These are phyloP conservation scores for Hansenula lynferdii DNA, from an alignment of 1,139 yeast species.

Conservation along the genomic window DNA sequence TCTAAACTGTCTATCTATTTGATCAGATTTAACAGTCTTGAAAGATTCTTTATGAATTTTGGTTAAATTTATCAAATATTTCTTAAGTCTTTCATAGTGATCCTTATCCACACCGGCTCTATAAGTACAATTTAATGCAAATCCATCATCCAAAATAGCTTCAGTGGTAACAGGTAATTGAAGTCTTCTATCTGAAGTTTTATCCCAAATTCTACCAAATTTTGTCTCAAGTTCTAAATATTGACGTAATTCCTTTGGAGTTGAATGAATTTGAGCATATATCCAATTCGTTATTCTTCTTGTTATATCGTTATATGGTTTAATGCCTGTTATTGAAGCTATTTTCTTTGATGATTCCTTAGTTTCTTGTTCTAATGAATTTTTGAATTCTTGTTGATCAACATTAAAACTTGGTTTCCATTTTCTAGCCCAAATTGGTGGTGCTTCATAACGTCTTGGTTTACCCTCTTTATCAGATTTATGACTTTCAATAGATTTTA, in stretches of 20 bases:
- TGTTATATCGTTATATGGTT: slow-evolving; percentile 78
- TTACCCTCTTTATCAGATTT: slow-evolving; percentile 27
- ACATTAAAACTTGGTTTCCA: slow-evolving; percentile 47
- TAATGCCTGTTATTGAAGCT: slow-evolving; percentile 22
- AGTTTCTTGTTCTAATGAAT: slow-evolving; percentile 4
- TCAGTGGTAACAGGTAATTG: slow-evolving; percentile 75
- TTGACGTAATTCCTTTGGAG: slow-evolving; percentile 54
- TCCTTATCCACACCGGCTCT: slow-evolving; percentile 68
- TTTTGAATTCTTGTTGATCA: slow-evolving; percentile 14
- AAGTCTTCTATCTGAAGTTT: slow-evolving; percentile 57
- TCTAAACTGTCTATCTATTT: slow-evolving; percentile 34
- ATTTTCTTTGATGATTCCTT: background rate
- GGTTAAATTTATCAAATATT: slow-evolving; percentile 51
- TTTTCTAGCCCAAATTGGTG: slow-evolving; percentile 83
- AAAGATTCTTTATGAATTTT: slow-evolving; percentile 38
- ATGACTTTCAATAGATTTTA: slow-evolving; percentile 16
- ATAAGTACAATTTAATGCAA: slow-evolving; percentile 54
- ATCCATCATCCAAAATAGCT: slow-evolving; percentile 52
- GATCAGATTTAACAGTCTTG: slow-evolving; percentile 32
- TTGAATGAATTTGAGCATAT: slow-evolving; percentile 68
- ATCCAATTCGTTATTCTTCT: slow-evolving; percentile 87
- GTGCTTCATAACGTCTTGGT: slow-evolving; percentile 59
- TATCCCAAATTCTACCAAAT: slow-evolving; percentile 72
- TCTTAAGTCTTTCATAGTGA: slow-evolving; percentile 56
- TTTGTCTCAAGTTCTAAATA: slow-evolving; percentile 78